Evolutionary conservation across 108 stramenopile species (phyloP).

Genomic region (Stephanodiscus minutulus): DNA sequence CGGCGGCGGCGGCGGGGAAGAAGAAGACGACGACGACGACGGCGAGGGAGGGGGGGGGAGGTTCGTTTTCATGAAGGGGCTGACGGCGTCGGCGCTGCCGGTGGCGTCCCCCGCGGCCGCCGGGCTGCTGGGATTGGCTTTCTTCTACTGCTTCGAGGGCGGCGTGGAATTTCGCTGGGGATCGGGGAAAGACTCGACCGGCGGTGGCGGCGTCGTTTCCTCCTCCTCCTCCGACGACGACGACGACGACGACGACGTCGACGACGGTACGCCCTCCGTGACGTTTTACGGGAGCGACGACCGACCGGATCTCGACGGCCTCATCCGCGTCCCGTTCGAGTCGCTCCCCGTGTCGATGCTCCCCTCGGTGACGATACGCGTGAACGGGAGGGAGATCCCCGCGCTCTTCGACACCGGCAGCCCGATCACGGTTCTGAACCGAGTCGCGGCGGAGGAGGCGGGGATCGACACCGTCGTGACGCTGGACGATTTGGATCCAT

Average conservation of each 20-base stretch:
- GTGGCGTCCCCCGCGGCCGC: slow-evolving; percentile 7
- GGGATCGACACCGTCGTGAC: slow-evolving; percentile 18
- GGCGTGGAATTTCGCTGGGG: slow-evolving; percentile 32
- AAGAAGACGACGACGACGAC: background rate
- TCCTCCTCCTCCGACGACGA: too few relatives aligned
- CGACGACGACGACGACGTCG: slow-evolving; percentile 24
- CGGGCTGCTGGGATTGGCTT: slow-evolving; percentile 21
- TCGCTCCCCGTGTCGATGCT: slow-evolving; percentile 10
- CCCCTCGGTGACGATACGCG: slow-evolving; percentile 1
- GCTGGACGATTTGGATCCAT: slow-evolving; percentile 3
- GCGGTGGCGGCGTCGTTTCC: slow-evolving; percentile 17
- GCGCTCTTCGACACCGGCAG: slow-evolving; percentile 38
- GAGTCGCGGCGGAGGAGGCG: slow-evolving; percentile 6
- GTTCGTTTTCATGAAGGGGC: slow-evolving; percentile 21
- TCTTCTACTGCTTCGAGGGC: slow-evolving; percentile 24
- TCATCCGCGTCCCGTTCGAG: slow-evolving; percentile 12
- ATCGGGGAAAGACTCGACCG: background rate
- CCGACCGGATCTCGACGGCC: slow-evolving; percentile 17
- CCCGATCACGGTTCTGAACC: slow-evolving; percentile 23
- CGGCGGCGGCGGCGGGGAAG: background rate
- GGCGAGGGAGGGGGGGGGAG: too few relatives aligned
- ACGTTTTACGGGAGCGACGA: slow-evolving; percentile 28
- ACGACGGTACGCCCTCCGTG: slow-evolving; percentile 31
- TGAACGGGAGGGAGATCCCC: slow-evolving; percentile 17
- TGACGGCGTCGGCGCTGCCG: slow-evolving; percentile 21